Evolutionary conservation across 371 early-diverging fungal species (phyloP), one percentile per base, ranked within the genome.

Genomic region (Batkoa obscura): DNA sequence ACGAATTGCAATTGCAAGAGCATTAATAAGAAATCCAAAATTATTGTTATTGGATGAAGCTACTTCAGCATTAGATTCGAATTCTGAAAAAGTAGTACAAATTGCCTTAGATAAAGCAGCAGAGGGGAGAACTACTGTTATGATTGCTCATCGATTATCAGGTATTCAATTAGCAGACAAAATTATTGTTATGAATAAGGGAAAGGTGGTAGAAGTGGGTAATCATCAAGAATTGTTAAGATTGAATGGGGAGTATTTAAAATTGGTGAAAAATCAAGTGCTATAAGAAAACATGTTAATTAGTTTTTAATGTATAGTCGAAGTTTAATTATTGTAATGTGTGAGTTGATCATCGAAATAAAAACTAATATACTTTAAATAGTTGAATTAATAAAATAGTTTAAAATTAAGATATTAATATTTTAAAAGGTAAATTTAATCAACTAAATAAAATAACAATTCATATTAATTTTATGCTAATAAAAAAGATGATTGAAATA

Each of bases 11-110:
- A 66, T 90, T 59, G 86, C 88, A 1, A 68, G 90, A 13, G 86
- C 87, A 1, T 62, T 89, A 23, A 60, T 87, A 33, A 73, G 76
- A 49, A 68, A 83, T 59, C 84, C 85, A 6, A 72, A 71, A 43
- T 72, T 87, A 50, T 68, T 90, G 17, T 70, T 91, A 2, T 63
- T 90, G 55, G 94, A 94, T 64, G 91, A 94, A 66, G 87, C 92
- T 0, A 91, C 94, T 0, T 50, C 91, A 96, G 67, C 45, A 3
- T 64, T 90, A 38, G 90, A 93, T 74, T 80, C 83, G 0, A 72
- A 72, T 57, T 74, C 74, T 0, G 81, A 80, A 57, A 72, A 68
- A 39, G 17, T 45, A 4, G 45, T 45, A 4, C 45, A 45, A n/a
- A 3, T 15, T 15, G 80, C 83, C 0, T 65, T 84, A 15, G 77